These are phyloP conservation scores for Nicotiana sylvestris DNA, from an alignment of 257 asterid genomes.

Conservation along the genomic window DNA sequence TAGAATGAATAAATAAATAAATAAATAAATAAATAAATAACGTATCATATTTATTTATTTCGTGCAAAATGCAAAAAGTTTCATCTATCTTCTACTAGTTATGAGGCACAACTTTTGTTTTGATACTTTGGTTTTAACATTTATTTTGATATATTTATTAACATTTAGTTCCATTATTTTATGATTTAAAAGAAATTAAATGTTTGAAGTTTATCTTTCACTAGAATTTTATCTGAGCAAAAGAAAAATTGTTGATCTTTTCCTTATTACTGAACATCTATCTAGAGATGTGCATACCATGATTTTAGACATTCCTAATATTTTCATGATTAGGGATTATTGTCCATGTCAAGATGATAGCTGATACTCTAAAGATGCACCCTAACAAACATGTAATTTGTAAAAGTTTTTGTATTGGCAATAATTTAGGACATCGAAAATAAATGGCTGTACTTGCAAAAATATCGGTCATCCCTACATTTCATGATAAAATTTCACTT, in stretches of 20 bases:
- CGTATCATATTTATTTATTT: neutral
- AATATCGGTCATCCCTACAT: constrained; percentile 5
- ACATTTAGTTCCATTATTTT: neutral
- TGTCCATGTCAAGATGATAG: neutral
- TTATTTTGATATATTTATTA: neutral
- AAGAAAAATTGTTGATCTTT: neutral
- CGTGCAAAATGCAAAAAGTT: neutral
- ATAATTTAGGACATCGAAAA: neutral
- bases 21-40: too few species aligned
- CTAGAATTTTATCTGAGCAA: neutral
- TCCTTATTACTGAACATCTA: neutral
- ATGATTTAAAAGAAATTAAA: neutral
- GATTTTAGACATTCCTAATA: neutral
- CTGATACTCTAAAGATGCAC: neutral
- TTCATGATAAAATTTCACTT: neutral
- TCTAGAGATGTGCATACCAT: neutral
- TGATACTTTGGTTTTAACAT: neutral
- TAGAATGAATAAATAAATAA: too few species aligned
- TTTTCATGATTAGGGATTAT: neutral
- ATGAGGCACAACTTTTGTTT: neutral
- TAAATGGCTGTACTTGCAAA: neutral
- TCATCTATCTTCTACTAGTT: neutral
- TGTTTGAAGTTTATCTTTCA: neutral
- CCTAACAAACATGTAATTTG: neutral
- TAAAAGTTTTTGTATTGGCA: neutral